Percentiles rank a stretch among this genome's conserved stretches.
phyloP scores from a whole-genome alignment of 1,139 yeast species.

The Kodamaea suecica region DNA sequence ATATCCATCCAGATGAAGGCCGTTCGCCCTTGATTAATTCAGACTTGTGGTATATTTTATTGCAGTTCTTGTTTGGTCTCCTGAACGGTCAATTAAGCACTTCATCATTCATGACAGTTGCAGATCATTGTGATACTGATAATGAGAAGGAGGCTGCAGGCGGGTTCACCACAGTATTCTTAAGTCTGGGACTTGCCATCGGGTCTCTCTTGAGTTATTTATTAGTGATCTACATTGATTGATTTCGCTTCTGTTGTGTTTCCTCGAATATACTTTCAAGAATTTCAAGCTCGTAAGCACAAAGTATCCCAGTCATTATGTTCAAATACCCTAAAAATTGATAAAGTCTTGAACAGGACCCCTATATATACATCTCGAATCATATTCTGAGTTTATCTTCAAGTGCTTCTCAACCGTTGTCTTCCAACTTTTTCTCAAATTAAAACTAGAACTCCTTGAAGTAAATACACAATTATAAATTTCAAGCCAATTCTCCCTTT shows the following conservation, averaged over 20 bases:
- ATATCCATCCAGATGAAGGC: slow-evolving; percentile 40
- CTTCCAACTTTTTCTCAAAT: no score
- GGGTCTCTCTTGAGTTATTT: slow-evolving; percentile 77
- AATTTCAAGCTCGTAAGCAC: not conserved
- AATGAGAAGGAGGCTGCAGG: slow-evolving; percentile 90
- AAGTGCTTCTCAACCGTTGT: no score
- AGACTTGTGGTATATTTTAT: slow-evolving; percentile 62
- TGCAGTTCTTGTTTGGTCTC: slow-evolving; percentile 78
- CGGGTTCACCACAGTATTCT: slow-evolving; percentile 77
- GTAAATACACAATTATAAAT: no score
- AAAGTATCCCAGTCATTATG: no score
- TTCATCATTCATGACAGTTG: slow-evolving; percentile 77
- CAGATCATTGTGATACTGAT: slow-evolving; percentile 49
- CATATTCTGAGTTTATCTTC: no score
- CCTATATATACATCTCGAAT: no score
- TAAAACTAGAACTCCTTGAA: no score
- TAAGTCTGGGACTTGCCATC: slow-evolving; percentile 69
- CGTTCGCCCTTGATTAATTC: slow-evolving; percentile 45
- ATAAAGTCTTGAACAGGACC: no score
- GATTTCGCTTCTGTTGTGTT: no score
- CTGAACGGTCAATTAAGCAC: slow-evolving; percentile 86
- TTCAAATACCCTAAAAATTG: no score
- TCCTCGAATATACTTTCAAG: no score
- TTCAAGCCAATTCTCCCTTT: no score
- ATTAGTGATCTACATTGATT: slow-evolving; percentile 42